phyloP scores from a whole-genome alignment of 306 rosid genomes.

The Benincasa hispida region DNA sequence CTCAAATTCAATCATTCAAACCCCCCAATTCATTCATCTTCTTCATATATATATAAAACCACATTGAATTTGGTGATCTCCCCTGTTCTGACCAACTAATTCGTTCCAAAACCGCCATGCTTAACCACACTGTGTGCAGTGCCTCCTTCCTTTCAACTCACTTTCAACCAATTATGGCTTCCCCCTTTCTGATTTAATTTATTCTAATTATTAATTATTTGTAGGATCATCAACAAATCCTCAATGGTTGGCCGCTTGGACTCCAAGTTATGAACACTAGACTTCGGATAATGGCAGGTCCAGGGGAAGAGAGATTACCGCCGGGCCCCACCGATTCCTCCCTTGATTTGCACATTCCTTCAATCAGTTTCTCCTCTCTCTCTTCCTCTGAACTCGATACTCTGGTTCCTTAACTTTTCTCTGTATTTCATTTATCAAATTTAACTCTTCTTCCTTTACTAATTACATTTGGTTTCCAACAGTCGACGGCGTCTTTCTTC shows the following conservation, averaged over 20 bases:
- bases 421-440: neutral
- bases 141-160: too few species aligned
- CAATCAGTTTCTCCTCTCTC: constrained; percentile 61
- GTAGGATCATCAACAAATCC: constrained; percentile 36
- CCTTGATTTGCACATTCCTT: constrained; percentile 25
- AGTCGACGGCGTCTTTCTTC: constrained; percentile 80
- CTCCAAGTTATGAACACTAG: constrained; percentile 30
- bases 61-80: too few species aligned
- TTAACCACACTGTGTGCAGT: too few species aligned
- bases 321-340: neutral
- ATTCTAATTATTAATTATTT: neutral
- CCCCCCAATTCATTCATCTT: too few species aligned
- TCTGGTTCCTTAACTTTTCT: constrained; percentile 25
- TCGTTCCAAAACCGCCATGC: too few species aligned
- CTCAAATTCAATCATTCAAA: too few species aligned
- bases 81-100: too few species aligned
- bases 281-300: constrained; percentile 33
- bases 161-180: too few species aligned
- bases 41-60: too few species aligned
- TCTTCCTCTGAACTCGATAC: constrained; percentile 83
- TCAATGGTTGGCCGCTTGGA: constrained; percentile 80
- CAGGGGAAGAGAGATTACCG: too few species aligned
- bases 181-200: too few species aligned
- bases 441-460: too few species aligned
- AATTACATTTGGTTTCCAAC: neutral